Percentiles rank a stretch among this genome's conserved stretches.
These are phyloP conservation scores for Coemansia sp. DNA, from an alignment of 371 early-diverging fungal species.

Conservation along the genomic window DNA sequence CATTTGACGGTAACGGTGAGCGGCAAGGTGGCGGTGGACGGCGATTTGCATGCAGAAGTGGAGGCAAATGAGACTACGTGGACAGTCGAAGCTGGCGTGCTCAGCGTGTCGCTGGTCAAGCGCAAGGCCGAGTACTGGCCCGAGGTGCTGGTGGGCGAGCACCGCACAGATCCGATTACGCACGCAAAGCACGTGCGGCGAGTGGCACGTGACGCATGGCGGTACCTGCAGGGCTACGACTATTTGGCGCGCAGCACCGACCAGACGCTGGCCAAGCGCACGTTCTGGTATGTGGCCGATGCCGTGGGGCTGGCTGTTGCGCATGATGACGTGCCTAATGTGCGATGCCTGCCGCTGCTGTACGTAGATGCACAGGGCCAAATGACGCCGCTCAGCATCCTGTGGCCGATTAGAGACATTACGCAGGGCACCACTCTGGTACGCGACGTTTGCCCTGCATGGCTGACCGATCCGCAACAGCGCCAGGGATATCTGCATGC, in stretches of 20 bases:
- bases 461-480: constrained; percentile 31
- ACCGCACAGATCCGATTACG: constrained; percentile 20
- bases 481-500: constrained; percentile 40
- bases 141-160: constrained; percentile 27
- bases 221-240: constrained; percentile 46
- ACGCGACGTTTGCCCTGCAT: constrained; percentile 45
- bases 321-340: constrained; percentile 39
- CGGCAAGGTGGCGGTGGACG: constrained; percentile 29
- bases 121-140: constrained; percentile 26
- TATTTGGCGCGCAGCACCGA: constrained; percentile 24
- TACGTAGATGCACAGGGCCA: constrained; percentile 27
- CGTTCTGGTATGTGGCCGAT: constrained; percentile 47
- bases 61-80: constrained; percentile 26
- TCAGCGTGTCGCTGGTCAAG: constrained; percentile 35
- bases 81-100: constrained; percentile 26
- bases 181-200: constrained; percentile 39
- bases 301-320: constrained; percentile 42
- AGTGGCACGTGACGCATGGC: constrained; percentile 37
- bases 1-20: constrained; percentile 21
- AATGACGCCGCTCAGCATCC: constrained; percentile 35
- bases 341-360: constrained; percentile 43
- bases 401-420: constrained; percentile 40
- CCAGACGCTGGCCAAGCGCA: constrained; percentile 24
- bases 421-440: constrained; percentile 24
- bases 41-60: constrained; percentile 29